Evolutionary conservation across 225 moss, liverwort and hornwort genomes (phyloP).

Genomic region (Pleurozium schreberi): DNA sequence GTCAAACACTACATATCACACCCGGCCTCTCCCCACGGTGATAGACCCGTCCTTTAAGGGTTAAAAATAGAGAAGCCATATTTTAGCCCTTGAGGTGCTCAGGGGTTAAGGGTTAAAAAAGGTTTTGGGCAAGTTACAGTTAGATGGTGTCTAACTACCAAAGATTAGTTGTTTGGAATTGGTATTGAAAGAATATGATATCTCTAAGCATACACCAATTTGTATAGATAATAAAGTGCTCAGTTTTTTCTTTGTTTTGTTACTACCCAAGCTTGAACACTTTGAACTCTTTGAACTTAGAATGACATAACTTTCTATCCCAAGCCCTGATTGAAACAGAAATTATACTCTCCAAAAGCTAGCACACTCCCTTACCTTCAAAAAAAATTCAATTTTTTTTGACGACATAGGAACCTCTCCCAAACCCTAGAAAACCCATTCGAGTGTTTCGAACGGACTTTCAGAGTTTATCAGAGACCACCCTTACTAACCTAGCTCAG

Average conservation of each 20-base stretch:
- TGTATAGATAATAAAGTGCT: neutral
- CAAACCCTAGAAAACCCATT: neutral
- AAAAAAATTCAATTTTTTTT: neutral
- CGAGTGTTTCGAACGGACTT: neutral
- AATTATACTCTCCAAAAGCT: neutral
- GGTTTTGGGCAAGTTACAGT: neutral
- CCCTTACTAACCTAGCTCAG: neutral
- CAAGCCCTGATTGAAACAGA: neutral
- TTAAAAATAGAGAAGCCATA: too few species aligned
- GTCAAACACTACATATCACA: too few species aligned
- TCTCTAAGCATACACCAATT: neutral
- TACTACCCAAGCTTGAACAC: too few species aligned
- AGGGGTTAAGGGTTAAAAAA: neutral
- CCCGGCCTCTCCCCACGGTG: too few species aligned
- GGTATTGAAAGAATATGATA: neutral
- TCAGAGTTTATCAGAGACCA: neutral
- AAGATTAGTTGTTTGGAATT: neutral
- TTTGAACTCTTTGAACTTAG: neutral
- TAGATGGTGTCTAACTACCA: neutral
- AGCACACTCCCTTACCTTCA: neutral
- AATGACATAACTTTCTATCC: neutral
- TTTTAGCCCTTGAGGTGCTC: too few species aligned
- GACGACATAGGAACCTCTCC: neutral
- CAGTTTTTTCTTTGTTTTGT: neutral
- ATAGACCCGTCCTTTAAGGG: too few species aligned